These are phyloP conservation scores for Protomyces inundatus DNA, from an alignment of 1,139 yeast species.

Conservation along the genomic window DNA sequence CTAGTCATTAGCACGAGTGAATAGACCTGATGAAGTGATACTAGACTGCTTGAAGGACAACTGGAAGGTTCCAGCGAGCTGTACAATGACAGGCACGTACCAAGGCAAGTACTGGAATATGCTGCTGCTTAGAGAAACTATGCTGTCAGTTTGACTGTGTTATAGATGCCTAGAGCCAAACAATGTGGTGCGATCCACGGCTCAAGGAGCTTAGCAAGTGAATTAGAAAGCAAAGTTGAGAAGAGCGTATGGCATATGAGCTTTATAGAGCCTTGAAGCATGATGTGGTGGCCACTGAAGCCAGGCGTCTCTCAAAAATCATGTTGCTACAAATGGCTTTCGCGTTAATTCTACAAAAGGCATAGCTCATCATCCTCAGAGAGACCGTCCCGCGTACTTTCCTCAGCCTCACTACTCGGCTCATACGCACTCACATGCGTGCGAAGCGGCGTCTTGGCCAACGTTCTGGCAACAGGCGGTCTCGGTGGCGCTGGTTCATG, in stretches of 20 bases:
- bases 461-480: background rate
- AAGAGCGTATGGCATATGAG: background rate
- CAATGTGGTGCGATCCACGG: background rate
- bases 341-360: background rate
- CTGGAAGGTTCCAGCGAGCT: background rate
- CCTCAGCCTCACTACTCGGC: slow-evolving; percentile 3
- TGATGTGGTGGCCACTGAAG: slow-evolving; percentile 1
- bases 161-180: background rate
- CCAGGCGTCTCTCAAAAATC: background rate
- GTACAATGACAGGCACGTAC: background rate
- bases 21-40: too few relatives aligned
- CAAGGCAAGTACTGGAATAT: background rate
- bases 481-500: background rate
- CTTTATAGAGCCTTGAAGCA: background rate
- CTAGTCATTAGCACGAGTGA: background rate
- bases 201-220: background rate
- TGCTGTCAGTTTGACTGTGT: too few relatives aligned
- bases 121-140: too few relatives aligned
- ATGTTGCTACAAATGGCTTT: too few relatives aligned
- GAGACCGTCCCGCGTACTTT: background rate
- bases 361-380: slow-evolving; percentile 12
- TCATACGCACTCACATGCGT: background rate
- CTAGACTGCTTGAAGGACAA: too few relatives aligned
- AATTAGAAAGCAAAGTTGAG: background rate
- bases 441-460: background rate